Evolutionary conservation across 768 basidiomycete species (phyloP).

Genomic region (Mycena belliarum): DNA sequence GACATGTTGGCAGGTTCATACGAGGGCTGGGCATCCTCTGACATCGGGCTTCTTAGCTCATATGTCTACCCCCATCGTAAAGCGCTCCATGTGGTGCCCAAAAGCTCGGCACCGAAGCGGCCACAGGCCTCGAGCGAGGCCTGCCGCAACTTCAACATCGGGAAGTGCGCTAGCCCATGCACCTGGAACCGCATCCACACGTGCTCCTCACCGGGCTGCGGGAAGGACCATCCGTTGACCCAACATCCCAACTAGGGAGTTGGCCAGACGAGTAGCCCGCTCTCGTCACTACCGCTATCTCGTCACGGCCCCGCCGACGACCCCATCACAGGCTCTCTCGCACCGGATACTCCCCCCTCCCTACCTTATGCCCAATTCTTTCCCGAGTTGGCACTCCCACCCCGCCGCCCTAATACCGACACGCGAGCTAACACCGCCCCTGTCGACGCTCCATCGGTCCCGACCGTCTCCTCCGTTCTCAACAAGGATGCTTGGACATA

Average conservation of each 20-base stretch:
- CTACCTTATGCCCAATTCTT: not conserved
- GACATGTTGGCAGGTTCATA: not conserved
- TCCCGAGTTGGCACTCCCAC: conserved; percentile 2
- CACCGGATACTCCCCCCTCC: not conserved
- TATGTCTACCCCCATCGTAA: not conserved
- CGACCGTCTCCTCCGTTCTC: conserved; percentile 6
- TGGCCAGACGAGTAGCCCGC: conserved; percentile 3
- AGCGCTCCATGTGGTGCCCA: not conserved
- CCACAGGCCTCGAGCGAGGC: not conserved
- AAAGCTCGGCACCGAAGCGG: not conserved
- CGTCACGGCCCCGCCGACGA: conserved; percentile 1
- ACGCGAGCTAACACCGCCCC: conserved; percentile 10
- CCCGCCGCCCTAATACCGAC: conserved; percentile 14
- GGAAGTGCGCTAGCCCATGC: not conserved
- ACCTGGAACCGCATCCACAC: not conserved
- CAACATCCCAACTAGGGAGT: not conserved
- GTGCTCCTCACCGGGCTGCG: not conserved
- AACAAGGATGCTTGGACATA: conserved; percentile 9
- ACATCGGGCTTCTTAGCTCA: not conserved
- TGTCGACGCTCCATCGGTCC: not conserved
- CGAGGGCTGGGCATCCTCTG: not conserved
- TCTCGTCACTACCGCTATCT: not conserved
- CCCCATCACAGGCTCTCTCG: not conserved
- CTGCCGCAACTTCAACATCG: not conserved
- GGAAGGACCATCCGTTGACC: not conserved